phyloP scores from a whole-genome alignment of 805 yeast genomes.

The Candida easanensis region DNA sequence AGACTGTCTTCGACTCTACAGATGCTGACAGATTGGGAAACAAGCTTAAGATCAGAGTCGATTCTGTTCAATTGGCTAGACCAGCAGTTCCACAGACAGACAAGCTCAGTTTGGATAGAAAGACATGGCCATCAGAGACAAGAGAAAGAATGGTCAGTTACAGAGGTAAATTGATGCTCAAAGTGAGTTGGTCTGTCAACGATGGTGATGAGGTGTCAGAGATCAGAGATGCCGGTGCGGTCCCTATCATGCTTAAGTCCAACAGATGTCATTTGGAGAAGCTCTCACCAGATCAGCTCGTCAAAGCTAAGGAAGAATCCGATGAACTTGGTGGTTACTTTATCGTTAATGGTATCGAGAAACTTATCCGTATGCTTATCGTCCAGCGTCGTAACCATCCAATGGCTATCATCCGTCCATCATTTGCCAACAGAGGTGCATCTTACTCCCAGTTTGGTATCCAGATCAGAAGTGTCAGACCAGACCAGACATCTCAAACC shows the following conservation, averaged over 20 bases:
- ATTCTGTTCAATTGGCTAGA: slow-evolving; percentile 80
- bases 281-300: slow-evolving; percentile 79
- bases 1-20: slow-evolving; percentile 78
- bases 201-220: slow-evolving; percentile 81
- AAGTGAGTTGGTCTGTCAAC: slow-evolving; percentile 83
- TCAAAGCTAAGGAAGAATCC: slow-evolving; percentile 77
- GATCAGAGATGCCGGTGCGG: slow-evolving; percentile 84
- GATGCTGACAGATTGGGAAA: slow-evolving; percentile 75
- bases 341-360: slow-evolving; percentile 92
- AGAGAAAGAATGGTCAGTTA: slow-evolving; percentile 88
- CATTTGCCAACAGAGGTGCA: slow-evolving; percentile 92
- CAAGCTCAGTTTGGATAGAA: slow-evolving; percentile 72
- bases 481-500: slow-evolving; percentile 96
- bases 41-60: slow-evolving; percentile 80
- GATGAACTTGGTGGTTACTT: slow-evolving; percentile 98
- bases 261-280: slow-evolving; percentile 90
- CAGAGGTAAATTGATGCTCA: slow-evolving; percentile 72
- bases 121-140: slow-evolving; percentile 80
- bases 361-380: slow-evolving; percentile 93
- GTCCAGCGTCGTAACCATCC: slow-evolving; percentile 98
- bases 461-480: slow-evolving; percentile 90
- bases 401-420: slow-evolving; percentile 95
- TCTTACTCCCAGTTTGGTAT: slow-evolving; percentile 87
- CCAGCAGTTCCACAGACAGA: slow-evolving; percentile 75
- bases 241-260: slow-evolving; percentile 88